Base-by-base conservation (phyloP, 768 basidiomycete genomes). In the Collybia nuda region DNA sequence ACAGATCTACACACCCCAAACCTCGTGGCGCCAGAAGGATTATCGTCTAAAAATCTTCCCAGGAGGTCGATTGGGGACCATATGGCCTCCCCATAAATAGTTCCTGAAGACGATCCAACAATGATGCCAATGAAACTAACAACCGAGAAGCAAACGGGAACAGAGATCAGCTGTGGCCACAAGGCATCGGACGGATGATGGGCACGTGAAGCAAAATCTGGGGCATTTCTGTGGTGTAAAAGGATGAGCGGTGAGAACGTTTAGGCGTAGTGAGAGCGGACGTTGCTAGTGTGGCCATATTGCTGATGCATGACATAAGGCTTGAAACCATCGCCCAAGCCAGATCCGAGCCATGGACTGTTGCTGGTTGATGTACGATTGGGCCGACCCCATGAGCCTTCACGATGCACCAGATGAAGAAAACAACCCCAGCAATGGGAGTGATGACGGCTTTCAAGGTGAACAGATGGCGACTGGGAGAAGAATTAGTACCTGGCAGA, bases 91-190 rank as follows among this genome's bases (percentile, higher is more conserved):
- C 86, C 88, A 58, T 86, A 92, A 56, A 92, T 85, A 12, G 82
- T 77, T 54, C 83, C 74, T 17, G 86, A 86, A 17, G 87, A 86
- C 1, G 89, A 90, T 49, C 84, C 84, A 55, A 93, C 89, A 45
- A 90, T 81, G 64, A 93, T 88, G 1, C 89, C 88, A 52, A 93
- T 72, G 67, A 93, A 86, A 59, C 83, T 84, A 58, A 89, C 84
- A 47, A 90, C 62, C 21, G 83, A 82, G 68, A 90, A 90, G 1
- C 81, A 79, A 47, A 92, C 52, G 0, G 90, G 90, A 24, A 90
- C 78, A 0, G 88, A 77, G 53, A 90, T 66, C 14, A 88, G 69
- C 64, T 91, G 89, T 23, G 88, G 82, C 55, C 73, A 76, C 36
- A 84, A 65, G 2, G 84, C 84, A 19, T 82, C 84, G 6, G 74